These are phyloP conservation scores for Lignosus rhinocerotis DNA, from an alignment of 1,284 basidiomycete genomes.

Conservation along the genomic window DNA sequence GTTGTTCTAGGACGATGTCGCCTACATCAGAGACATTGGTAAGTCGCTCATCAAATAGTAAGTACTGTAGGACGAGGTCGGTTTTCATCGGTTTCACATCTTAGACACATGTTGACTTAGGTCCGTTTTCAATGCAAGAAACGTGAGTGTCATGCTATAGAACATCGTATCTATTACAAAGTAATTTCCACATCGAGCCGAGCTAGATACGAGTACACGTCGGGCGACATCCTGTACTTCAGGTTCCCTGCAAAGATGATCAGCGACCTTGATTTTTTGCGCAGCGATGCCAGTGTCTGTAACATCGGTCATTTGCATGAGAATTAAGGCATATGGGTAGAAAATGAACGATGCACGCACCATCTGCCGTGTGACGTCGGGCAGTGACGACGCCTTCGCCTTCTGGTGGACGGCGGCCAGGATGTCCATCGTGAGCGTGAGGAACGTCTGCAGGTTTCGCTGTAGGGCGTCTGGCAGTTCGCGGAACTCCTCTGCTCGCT, in stretches of 20 bases:
- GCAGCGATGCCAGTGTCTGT: slow-evolving; percentile 61
- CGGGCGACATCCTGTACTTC: slow-evolving; percentile 86
- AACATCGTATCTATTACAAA: slow-evolving; percentile 39
- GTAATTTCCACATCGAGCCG: slow-evolving; percentile 78
- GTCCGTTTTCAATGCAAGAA: neutral
- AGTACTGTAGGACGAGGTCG: no score
- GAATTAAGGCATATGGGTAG: slow-evolving; percentile 2
- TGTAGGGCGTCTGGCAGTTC: slow-evolving; percentile 86
- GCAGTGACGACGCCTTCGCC: slow-evolving; percentile 71
- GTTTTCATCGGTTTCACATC: no score
- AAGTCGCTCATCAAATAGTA: no score
- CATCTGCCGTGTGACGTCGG: slow-evolving; percentile 74
- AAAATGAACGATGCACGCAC: slow-evolving; percentile 42
- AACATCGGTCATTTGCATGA: neutral
- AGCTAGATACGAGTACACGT: slow-evolving; percentile 88
- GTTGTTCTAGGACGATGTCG: no score
- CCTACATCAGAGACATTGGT: no score
- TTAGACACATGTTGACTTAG: no score
- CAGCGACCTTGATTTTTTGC: slow-evolving; percentile 76
- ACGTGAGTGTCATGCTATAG: slow-evolving; percentile 11
- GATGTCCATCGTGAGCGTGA: slow-evolving; percentile 93
- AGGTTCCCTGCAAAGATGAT: slow-evolving; percentile 89
- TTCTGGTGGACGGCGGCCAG: slow-evolving; percentile 80
- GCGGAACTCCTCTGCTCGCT: slow-evolving; percentile 89
- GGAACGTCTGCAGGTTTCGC: slow-evolving; percentile 86